Conservation (phyloP, 1,284 basidiomycete genomes). For the Malassezia pachydermatis region DNA sequence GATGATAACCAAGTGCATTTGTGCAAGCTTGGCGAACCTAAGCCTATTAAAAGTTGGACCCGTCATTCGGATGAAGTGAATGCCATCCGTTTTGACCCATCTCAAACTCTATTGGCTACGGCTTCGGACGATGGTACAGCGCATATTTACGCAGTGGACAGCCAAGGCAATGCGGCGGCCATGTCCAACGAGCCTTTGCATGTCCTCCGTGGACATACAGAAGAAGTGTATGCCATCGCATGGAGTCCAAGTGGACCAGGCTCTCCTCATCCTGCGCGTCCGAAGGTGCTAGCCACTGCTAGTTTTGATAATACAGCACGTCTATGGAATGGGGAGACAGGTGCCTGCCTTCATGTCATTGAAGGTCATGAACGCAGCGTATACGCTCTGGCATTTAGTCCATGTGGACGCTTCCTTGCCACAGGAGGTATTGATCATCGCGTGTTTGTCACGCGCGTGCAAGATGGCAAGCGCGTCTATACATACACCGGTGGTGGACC, state of each 20-base stretch:
- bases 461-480: conserved; percentile 14
- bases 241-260: conserved; percentile 41
- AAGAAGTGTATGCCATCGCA: conserved; percentile 42
- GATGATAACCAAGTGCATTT: conserved; percentile 45
- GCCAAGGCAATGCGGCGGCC: conserved; percentile 10
- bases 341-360: conserved; percentile 38
- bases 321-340: conserved; percentile 44
- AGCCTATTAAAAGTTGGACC: conserved; percentile 37
- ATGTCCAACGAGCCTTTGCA: conserved; percentile 16
- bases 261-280: conserved; percentile 28
- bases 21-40: conserved; percentile 40
- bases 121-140: conserved; percentile 43
- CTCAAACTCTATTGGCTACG: conserved; percentile 40
- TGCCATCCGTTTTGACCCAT: conserved; percentile 43
- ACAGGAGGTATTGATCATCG: conserved; percentile 44
- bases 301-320: conserved; percentile 44
- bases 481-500: conserved; percentile 19
- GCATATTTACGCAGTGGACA: conserved; percentile 39
- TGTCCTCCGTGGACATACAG: conserved; percentile 37
- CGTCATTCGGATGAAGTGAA: conserved; percentile 48
- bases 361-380: conserved; percentile 41
- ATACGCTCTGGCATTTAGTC: conserved; percentile 39
- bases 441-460: conserved; percentile 31
- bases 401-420: conserved; percentile 38
- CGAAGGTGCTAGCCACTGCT: conserved; percentile 43